Conservation (phyloP, 495 filamentous ascomycete genomes). For the Penicillium subrubescens region DNA sequence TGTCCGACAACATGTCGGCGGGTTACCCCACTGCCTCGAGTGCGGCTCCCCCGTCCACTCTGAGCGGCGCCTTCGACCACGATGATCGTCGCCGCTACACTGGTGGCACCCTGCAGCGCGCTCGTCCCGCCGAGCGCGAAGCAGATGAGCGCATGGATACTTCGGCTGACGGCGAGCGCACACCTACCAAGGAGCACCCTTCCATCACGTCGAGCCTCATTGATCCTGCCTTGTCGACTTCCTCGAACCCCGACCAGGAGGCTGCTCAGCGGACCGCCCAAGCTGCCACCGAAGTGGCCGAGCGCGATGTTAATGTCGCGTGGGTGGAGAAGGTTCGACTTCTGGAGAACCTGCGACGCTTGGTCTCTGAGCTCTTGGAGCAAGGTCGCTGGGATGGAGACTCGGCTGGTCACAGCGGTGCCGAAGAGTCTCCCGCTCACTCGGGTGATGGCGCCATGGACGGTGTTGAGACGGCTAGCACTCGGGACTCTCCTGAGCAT, state of each 20-base stretch:
- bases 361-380: conserved; percentile 66
- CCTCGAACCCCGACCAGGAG: conserved; percentile 43
- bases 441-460: conserved; percentile 43
- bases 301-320: conserved; percentile 60
- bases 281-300: conserved; percentile 49
- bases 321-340: conserved; percentile 86
- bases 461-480: conserved; percentile 35
- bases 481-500: conserved; percentile 20
- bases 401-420: conserved; percentile 12
- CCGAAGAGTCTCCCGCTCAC: conserved; percentile 22
- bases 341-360: conserved; percentile 72
- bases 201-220: conserved; percentile 53
- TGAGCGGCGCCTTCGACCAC: conserved; percentile 78
- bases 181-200: conserved; percentile 43
- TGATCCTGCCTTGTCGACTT: conserved; percentile 53
- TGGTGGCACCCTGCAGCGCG: conserved; percentile 82
- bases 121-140: conserved; percentile 49
- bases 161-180: conserved; percentile 50
- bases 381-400: conserved; percentile 61
- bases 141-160: conserved; percentile 55
- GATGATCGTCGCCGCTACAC: conserved; percentile 84
- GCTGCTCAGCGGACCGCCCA: conserved; percentile 46
- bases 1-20: conserved; percentile 52
- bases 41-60: conserved; percentile 72
- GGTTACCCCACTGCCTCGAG: conserved; percentile 65